Evolutionary conservation across 2,329 filamentous ascomycete genomes (phyloP).

Genomic region (Penicillium sp.): DNA sequence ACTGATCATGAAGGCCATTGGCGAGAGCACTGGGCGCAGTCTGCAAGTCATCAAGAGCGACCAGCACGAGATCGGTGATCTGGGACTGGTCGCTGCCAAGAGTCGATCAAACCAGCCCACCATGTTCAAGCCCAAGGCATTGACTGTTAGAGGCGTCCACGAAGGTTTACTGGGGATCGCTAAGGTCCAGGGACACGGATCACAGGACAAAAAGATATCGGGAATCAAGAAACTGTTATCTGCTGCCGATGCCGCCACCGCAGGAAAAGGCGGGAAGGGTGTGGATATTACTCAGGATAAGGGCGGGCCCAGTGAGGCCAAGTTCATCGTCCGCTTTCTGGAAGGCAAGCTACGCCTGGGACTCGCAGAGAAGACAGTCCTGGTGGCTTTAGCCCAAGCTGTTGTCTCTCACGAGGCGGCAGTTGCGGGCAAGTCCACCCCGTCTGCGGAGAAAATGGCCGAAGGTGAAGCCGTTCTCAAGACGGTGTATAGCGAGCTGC

Average conservation of each 20-base stretch:
- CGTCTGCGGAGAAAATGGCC: conserved; percentile 72
- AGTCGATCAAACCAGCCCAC: conserved; percentile 92
- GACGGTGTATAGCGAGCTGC: conserved; percentile 87
- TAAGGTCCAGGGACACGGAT: conserved; percentile 78
- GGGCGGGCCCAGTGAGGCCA: conserved; percentile 89
- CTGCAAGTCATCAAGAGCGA: conserved; percentile 88
- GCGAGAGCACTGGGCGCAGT: conserved; percentile 86
- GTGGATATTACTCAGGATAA: conserved; percentile 89
- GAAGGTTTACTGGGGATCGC: conserved; percentile 86
- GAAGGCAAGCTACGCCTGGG: conserved; percentile 92
- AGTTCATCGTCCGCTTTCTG: conserved; percentile 86
- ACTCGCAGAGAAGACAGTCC: conserved; percentile 84
- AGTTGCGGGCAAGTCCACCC: conserved; percentile 63
- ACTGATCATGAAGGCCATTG: conserved; percentile 97
- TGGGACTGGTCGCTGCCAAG: conserved; percentile 92
- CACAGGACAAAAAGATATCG: conserved; percentile 86
- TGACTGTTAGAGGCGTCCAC: conserved; percentile 83
- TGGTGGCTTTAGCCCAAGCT: conserved; percentile 86
- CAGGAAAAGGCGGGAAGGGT: conserved; percentile 62
- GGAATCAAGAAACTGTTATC: conserved; percentile 96
- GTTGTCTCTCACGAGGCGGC: conserved; percentile 78
- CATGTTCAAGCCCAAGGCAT: conserved; percentile 94
- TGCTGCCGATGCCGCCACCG: conserved; percentile 70
- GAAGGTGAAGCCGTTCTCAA: conserved; percentile 85
- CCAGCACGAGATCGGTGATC: conserved; percentile 92